These are phyloP conservation scores for Xenoacremonium recifei DNA, from an alignment of 2,329 filamentous ascomycete genomes.

Conservation along the genomic window DNA sequence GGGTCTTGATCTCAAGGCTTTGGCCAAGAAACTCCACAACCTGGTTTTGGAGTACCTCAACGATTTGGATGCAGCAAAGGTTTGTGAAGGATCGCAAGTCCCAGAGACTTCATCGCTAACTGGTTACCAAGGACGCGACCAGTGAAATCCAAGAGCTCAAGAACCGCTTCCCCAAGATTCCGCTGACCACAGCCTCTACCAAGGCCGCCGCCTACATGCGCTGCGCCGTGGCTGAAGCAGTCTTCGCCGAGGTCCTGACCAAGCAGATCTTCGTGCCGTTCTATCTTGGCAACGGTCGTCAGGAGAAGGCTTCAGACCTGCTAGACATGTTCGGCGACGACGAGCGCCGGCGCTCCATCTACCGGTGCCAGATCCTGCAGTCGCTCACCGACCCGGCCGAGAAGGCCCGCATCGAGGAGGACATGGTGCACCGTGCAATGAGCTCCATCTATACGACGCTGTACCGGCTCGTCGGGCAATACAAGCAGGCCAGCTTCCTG, in stretches of 20 bases:
- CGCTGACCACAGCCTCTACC: constrained; percentile 20
- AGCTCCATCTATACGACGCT: constrained; percentile 20
- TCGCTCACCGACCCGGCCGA: constrained; percentile 19
- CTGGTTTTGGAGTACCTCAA: constrained; percentile 28
- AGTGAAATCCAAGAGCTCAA: constrained; percentile 24
- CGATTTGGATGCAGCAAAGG: constrained; percentile 21
- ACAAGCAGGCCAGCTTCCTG: constrained; percentile 23
- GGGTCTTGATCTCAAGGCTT: constrained; percentile 20
- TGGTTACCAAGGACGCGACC: constrained; percentile 12
- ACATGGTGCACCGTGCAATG: constrained; percentile 25
- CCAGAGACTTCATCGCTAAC: background rate
- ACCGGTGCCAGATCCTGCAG: constrained; percentile 27
- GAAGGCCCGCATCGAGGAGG: constrained; percentile 16
- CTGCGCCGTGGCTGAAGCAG: constrained; percentile 27
- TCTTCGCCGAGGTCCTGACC: constrained; percentile 22
- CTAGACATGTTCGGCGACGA: constrained; percentile 24
- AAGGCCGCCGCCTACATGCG: constrained; percentile 23
- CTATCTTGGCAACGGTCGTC: constrained; percentile 19
- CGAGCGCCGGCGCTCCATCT: constrained; percentile 22
- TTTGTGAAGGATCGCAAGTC: background rate
- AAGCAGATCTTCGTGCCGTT: constrained; percentile 28
- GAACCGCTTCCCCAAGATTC: constrained; percentile 20
- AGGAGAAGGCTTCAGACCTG: constrained; percentile 15
- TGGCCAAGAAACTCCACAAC: constrained; percentile 22
- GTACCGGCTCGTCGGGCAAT: constrained; percentile 18